Conservation (phyloP, 768 basidiomycete species). For the Tulasnella sp. region DNA sequence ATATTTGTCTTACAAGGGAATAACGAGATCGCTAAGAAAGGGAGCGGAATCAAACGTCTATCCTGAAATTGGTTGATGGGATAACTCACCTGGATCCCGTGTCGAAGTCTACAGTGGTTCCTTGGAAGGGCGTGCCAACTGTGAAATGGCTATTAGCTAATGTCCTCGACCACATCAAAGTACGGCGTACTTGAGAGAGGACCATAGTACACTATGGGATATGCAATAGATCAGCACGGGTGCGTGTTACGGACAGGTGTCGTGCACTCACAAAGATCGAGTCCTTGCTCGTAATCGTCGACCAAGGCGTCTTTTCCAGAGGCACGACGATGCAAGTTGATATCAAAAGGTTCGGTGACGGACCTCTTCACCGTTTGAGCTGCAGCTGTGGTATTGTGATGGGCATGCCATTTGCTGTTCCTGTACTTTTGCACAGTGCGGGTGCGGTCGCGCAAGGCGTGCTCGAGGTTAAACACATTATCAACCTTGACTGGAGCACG, state of each 20-base stretch:
- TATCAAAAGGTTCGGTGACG: not conserved
- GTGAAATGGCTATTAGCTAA: not conserved
- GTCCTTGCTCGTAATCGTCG: slow-evolving; percentile 1
- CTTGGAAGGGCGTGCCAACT: slow-evolving; percentile 13
- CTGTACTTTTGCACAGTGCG: not conserved
- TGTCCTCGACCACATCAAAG: not conserved
- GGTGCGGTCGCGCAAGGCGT: not conserved
- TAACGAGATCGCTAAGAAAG: slow-evolving; percentile 2
- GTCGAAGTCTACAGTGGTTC: slow-evolving; percentile 17
- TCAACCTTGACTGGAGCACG: not conserved
- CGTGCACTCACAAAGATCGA: not conserved
- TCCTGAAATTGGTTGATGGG: not conserved
- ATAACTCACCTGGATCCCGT: not conserved
- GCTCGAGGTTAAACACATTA: slow-evolving; percentile 2
- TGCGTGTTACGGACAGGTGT: not conserved
- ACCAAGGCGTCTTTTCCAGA: not conserved
- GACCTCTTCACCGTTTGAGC: not conserved
- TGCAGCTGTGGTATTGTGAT: not conserved
- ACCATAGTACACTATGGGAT: slow-evolving; percentile 7
- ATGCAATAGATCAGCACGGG: not conserved
- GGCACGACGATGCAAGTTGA: slow-evolving; percentile 3
- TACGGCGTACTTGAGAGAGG: not conserved
- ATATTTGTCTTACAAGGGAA: not conserved
- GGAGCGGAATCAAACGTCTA: not conserved
- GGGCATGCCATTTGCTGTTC: not conserved